A percentile compares a stretch with the other conserved stretches of the same genome.
Evolutionary conservation across 768 basidiomycete species (phyloP).

Genomic region (Polyporus arcularius): DNA sequence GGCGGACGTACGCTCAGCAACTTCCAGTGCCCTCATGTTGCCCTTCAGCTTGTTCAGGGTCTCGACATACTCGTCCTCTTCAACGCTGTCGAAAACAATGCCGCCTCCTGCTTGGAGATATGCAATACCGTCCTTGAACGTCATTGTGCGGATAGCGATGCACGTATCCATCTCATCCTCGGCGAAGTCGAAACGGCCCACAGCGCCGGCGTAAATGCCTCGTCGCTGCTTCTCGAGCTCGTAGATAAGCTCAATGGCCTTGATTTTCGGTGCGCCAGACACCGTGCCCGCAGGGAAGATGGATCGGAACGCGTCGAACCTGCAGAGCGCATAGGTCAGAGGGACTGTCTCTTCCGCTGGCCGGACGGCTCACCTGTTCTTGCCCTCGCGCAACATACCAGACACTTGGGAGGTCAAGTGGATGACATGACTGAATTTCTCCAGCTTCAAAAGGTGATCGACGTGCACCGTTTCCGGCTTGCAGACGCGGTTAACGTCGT

Average conservation of each 20-base stretch:
- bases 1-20: conserved; percentile 77
- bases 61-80: conserved; percentile 96
- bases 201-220: conserved; percentile 95
- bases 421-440: conserved; percentile 98
- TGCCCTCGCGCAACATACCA: conserved; percentile 76
- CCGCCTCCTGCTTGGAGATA: conserved; percentile 97
- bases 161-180: conserved; percentile 96
- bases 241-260: conserved; percentile 91
- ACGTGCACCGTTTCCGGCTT: conserved; percentile 94
- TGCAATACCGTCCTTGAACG: conserved; percentile 88
- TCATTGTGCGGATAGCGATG: conserved; percentile 98
- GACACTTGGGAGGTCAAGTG: conserved; percentile 96
- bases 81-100: conserved; percentile 95
- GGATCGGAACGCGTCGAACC: conserved; percentile 98
- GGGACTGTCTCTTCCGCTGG: not conserved
- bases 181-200: conserved; percentile 97
- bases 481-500: conserved; percentile 98
- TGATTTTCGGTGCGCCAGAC: conserved; percentile 98
- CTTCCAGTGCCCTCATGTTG: conserved; percentile 82
- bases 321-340: conserved; percentile 29
- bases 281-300: conserved; percentile 99
- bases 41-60: conserved; percentile 93
- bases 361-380: conserved; percentile 63
- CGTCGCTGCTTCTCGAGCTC: conserved; percentile 86
- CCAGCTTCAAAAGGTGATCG: conserved; percentile 89